Percentiles rank a stretch among this genome's conserved stretches.
These are phyloP conservation scores for Psophocarpus tetragonolobus DNA, from an alignment of 306 rosid species.

Conservation along the genomic window DNA sequence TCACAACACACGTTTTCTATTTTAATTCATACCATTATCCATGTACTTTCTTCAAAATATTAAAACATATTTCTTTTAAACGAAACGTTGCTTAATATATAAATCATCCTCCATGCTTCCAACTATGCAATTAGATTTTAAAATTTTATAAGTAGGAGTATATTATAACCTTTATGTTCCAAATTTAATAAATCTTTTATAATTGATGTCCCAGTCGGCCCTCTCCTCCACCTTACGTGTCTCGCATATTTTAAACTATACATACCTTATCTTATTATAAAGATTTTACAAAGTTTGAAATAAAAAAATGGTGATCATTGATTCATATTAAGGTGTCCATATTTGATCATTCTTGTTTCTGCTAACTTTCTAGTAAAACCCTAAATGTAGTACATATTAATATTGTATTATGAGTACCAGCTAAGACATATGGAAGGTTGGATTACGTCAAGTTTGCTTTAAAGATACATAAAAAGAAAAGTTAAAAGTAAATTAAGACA, in stretches of 20 bases:
- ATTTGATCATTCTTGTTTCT: not conserved
- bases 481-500: constrained; percentile 20
- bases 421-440: not conserved
- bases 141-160: not conserved
- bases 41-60: not conserved
- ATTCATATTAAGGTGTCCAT: not conserved
- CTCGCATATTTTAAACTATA: not conserved
- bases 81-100: not conserved
- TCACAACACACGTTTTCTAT: no score
- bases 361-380: not conserved
- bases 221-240: not conserved
- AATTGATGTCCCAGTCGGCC: not conserved
- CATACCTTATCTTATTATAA: not conserved
- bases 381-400: not conserved
- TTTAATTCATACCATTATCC: not conserved
- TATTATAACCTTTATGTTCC: not conserved
- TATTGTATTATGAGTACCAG: not conserved
- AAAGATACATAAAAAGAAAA: constrained; percentile 15
- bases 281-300: not conserved
- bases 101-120: not conserved
- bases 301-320: not conserved
- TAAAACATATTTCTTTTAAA: not conserved
- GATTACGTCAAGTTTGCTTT: constrained; percentile 38
- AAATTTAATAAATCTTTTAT: not conserved
- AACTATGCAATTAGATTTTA: not conserved